These are phyloP conservation scores for Plasmodium berghei DNA, from an alignment of 169 alveolate genomes.

Conservation along the genomic window DNA sequence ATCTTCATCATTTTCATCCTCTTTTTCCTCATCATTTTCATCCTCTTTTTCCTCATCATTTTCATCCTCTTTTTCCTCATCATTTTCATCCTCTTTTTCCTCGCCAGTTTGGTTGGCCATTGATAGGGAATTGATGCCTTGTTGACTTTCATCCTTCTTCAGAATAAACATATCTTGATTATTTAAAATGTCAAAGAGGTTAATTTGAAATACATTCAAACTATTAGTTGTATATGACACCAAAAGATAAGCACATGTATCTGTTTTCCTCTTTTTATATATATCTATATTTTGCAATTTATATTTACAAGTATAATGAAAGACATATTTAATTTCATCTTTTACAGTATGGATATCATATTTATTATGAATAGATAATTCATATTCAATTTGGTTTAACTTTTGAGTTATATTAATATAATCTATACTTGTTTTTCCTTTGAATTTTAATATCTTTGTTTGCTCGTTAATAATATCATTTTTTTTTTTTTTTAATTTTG, in stretches of 20 bases:
- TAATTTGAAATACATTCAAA: conserved; percentile 75
- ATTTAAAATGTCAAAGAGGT: conserved; percentile 77
- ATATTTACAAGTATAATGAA: conserved; percentile 58
- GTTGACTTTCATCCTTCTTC: no score
- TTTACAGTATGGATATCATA: conserved; percentile 70
- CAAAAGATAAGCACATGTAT: conserved; percentile 21
- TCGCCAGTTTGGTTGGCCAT: no score
- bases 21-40: conserved; percentile 57
- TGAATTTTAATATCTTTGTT: conserved; percentile 49
- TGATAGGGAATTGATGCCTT: no score
- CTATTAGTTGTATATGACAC: conserved; percentile 59
- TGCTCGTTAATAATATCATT: conserved; percentile 24
- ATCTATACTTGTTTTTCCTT: conserved; percentile 51
- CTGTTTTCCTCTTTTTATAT: conserved; percentile 43
- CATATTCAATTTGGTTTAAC: conserved; percentile 36
- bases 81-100: conserved; percentile 28
- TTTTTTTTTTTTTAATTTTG: conserved; percentile 69
- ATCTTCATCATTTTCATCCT: conserved; percentile 59
- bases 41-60: conserved; percentile 29
- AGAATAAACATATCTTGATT: conserved; percentile 66
- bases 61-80: conserved; percentile 11
- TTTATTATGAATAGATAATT: conserved; percentile 23
- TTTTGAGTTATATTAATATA: conserved; percentile 16
- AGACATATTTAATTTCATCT: conserved; percentile 71
- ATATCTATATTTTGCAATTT: conserved; percentile 62